Evolutionary conservation across 2,329 filamentous ascomycete species (phyloP), one percentile per base, ranked within the genome.

Genomic region (Cladosporium sp.): DNA sequence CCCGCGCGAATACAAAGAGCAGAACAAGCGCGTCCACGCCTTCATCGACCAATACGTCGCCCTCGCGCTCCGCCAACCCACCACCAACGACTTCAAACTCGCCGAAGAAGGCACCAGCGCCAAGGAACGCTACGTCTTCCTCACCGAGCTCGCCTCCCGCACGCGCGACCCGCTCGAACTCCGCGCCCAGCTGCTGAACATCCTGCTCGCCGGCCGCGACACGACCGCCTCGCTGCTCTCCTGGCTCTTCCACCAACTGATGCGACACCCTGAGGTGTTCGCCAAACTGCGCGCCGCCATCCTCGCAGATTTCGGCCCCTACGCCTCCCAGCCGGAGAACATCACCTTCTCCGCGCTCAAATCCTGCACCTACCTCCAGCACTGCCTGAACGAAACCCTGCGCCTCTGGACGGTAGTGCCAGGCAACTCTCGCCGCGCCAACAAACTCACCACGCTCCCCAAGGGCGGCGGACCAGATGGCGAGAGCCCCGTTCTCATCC

Each of bases 351-450:
- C 73, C 7, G 77, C 84, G 52, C 79, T 92, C 56, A 88, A 93
- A 68, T 74, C 74, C 51, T 79, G 93, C 64, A 84, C 86, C 2
- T 95, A 92, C 66, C 55, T 66, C n/a, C 62, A 66, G 43, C 54
- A 61, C 56, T 59, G 55, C 32, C 48, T 66, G 37, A 86, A 80
- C 64, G 90, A 62, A 38, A 59, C 58, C 0, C 78, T 91, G 54
- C 84, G 88, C 11, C 71, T 91, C n/a, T 91, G 90, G 68, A 86
- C 88, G 2, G 76, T 80, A 13, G 86, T 93, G 1, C 88, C 89
- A 1, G 89, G 86, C 72, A 92, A 92, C 68, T 77, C 88, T 37
- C 84, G 89, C 53, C 72, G 83, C 15, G 78, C 86, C 12, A 78
- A 89, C 19, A 78, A 76, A 52, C 82, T 89, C 69, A 91, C 88